phyloP scores from a whole-genome alignment of 208 protist genomes.

The Kentomonas sorsogonicus region DNA sequence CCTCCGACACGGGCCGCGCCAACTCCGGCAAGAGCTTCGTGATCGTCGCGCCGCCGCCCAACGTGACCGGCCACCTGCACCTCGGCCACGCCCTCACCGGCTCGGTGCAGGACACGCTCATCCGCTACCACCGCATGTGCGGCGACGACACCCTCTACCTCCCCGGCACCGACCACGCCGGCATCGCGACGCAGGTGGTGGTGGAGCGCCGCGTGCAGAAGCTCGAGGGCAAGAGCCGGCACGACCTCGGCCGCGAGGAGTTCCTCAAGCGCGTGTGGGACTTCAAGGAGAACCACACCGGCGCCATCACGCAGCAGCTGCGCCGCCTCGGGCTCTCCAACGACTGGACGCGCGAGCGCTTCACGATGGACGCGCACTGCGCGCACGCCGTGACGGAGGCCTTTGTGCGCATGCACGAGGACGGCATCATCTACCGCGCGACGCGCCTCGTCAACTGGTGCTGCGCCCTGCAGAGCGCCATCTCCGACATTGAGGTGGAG shows the following conservation, averaged over 20 bases:
- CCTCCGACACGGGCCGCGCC: conserved; percentile 58
- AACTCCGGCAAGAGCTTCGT: conserved; percentile 86
- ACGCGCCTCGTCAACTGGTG: conserved; percentile 99
- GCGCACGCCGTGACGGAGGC: conserved; percentile 93
- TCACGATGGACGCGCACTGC: conserved; percentile 98
- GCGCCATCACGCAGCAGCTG: conserved; percentile 95
- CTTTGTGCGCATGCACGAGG: conserved; percentile 96
- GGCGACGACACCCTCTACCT: conserved; percentile 97
- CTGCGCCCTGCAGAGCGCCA: conserved; percentile 97
- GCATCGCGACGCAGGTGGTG: conserved; percentile 98
- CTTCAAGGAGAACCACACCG: conserved; percentile 97
- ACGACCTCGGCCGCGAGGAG: conserved; percentile 96
- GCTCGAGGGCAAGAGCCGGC: conserved; percentile 80
- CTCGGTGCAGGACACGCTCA: conserved; percentile 94
- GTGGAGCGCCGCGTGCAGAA: conserved; percentile 96
- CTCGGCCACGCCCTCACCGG: conserved; percentile 99
- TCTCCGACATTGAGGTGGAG: conserved; percentile 99
- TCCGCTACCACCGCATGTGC: conserved; percentile 95
- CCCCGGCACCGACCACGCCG: conserved; percentile 99
- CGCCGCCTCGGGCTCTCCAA: conserved; percentile 94
- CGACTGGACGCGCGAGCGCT: conserved; percentile 98
- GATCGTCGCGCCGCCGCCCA: conserved; percentile 99
- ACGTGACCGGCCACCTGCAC: conserved; percentile 99
- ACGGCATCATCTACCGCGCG: conserved; percentile 96
- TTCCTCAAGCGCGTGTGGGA: conserved; percentile 97